Percentiles rank a stretch among this genome's conserved stretches.
Evolutionary conservation across 2,329 filamentous ascomycete genomes (phyloP).

Genomic region (Xylariales sp.): DNA sequence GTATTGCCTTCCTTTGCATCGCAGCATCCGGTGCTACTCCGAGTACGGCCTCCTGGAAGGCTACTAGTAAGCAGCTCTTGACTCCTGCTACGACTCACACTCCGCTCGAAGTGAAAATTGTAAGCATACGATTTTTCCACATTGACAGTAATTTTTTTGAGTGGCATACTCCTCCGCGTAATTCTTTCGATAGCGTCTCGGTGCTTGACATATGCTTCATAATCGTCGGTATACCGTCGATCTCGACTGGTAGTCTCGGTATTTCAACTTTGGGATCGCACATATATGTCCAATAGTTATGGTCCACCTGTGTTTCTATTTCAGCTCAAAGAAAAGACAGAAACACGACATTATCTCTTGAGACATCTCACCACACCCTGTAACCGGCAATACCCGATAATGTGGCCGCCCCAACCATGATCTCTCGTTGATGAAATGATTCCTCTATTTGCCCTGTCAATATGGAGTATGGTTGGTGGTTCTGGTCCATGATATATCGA

Average conservation of each 20-base stretch:
- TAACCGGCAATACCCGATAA: conserved; percentile 4
- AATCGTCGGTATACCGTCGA: not conserved
- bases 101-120: too few relatives aligned
- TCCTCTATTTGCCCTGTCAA: not conserved
- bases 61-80: too few relatives aligned
- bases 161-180: too few relatives aligned
- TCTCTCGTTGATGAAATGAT: not conserved
- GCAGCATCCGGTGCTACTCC: too few relatives aligned
- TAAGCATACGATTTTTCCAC: too few relatives aligned
- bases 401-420: not conserved
- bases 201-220: not conserved
- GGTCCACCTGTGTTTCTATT: not conserved
- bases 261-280: not conserved
- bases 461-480: not conserved
- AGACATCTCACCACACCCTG: conserved; percentile 6
- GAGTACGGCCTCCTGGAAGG: too few relatives aligned
- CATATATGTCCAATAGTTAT: not conserved
- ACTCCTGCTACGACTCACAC: too few relatives aligned
- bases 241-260: not conserved
- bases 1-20: too few relatives aligned
- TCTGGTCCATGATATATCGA: too few relatives aligned
- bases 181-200: too few relatives aligned
- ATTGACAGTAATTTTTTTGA: too few relatives aligned
- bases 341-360: not conserved
- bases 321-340: not conserved